phyloP scores from a whole-genome alignment of 805 yeast genomes.

The Sugiyamaella boreocaroliniensis region DNA sequence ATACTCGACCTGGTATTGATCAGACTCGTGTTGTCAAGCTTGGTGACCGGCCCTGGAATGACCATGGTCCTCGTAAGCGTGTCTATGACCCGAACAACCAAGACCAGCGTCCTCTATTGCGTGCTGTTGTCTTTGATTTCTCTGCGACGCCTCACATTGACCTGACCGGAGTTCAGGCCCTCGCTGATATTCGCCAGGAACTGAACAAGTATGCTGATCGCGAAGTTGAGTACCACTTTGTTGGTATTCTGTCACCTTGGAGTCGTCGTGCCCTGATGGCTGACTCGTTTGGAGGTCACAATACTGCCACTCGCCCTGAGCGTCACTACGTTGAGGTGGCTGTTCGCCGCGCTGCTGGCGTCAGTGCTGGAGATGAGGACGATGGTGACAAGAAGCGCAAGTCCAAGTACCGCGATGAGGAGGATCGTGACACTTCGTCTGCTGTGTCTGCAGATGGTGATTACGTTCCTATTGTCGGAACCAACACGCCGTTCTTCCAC shows the following conservation, averaged over 20 bases:
- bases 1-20: slow-evolving; percentile 54
- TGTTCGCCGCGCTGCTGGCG: slow-evolving; percentile 11
- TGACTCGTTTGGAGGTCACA: slow-evolving; percentile 68
- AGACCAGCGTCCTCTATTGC: slow-evolving; percentile 59
- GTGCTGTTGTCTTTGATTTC: slow-evolving; percentile 74
- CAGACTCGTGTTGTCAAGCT: slow-evolving; percentile 24
- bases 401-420: slow-evolving; percentile 16
- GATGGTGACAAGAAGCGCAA: slow-evolving; percentile 4
- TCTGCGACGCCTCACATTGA: slow-evolving; percentile 70
- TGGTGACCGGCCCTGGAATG: slow-evolving; percentile 84
- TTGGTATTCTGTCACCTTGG: slow-evolving; percentile 84
- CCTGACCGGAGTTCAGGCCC: slow-evolving; percentile 69
- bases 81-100: slow-evolving; percentile 24
- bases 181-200: slow-evolving; percentile 69
- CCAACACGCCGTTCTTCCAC: slow-evolving; percentile 72
- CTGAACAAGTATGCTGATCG: slow-evolving; percentile 68
- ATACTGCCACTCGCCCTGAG: slow-evolving; percentile 30
- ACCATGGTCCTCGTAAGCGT: slow-evolving; percentile 55
- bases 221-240: slow-evolving; percentile 84
- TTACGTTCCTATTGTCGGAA: slow-evolving; percentile 50
- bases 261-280: slow-evolving; percentile 65
- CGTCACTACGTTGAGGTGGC: slow-evolving; percentile 17
- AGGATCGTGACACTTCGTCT: slow-evolving; percentile 15
- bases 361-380: slow-evolving; percentile 4
- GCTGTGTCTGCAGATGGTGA: slow-evolving; percentile 31